Conservation (phyloP, 805 yeast genomes). For the Candida sakaeoensis region DNA sequence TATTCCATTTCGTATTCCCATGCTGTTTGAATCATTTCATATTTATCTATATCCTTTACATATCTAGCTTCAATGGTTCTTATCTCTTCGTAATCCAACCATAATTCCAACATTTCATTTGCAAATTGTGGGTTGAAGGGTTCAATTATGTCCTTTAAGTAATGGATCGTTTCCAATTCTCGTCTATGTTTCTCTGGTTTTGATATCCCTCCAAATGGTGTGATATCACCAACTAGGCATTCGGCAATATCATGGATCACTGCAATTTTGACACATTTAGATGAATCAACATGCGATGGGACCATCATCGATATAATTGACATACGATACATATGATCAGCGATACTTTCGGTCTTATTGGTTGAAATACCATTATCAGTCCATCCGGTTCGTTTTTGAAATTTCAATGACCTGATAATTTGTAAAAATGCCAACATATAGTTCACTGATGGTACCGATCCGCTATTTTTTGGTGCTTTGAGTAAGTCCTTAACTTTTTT, state of each 20-base stretch:
- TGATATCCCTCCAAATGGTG: conserved; percentile 65
- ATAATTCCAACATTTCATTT: conserved; percentile 59
- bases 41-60: conserved; percentile 92
- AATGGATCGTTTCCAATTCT: conserved; percentile 69
- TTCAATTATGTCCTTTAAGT: conserved; percentile 54
- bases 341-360: conserved; percentile 62
- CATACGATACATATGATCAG: conserved; percentile 98
- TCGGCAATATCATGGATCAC: conserved; percentile 94
- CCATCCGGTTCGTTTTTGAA: conserved; percentile 93
- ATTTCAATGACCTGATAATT: conserved; percentile 66
- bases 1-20: conserved; percentile 76
- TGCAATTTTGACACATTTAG: conserved; percentile 79
- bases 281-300: conserved; percentile 48
- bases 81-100: conserved; percentile 89
- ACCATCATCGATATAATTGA: conserved; percentile 73
- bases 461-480: conserved; percentile 13
- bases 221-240: conserved; percentile 89
- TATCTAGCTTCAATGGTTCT: conserved; percentile 78
- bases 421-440: conserved; percentile 59
- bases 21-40: conserved; percentile 78
- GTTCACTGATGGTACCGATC: conserved; percentile 23
- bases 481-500: conserved; percentile 37
- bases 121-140: conserved; percentile 67
- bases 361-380: conserved; percentile 56
- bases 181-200: conserved; percentile 82